phyloP scores from a whole-genome alignment of 148 eudicot genomes.

The Chenopodium suecicum region DNA sequence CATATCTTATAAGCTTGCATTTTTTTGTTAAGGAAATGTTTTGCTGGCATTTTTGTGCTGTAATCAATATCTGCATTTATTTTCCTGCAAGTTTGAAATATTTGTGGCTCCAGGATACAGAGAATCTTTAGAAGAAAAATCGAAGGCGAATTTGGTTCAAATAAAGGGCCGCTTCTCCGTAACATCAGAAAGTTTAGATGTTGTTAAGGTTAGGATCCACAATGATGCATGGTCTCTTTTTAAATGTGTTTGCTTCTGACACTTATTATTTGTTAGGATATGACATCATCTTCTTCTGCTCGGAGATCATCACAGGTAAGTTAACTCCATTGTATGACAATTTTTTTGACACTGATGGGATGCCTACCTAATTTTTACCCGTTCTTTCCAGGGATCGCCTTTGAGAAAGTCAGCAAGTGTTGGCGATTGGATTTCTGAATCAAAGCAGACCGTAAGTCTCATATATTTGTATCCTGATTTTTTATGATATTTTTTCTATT shows the following conservation, averaged over 20 bases:
- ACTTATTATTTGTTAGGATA: constrained; percentile 52
- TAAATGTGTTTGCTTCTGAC: constrained; percentile 33
- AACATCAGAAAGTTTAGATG: constrained; percentile 92
- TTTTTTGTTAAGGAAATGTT: neutral
- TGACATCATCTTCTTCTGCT: constrained; percentile 53
- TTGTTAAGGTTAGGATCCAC: constrained; percentile 61
- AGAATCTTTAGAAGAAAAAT: constrained; percentile 87
- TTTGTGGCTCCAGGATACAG: constrained; percentile 51
- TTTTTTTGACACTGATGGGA: constrained; percentile 3
- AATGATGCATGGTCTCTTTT: neutral
- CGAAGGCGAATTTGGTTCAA: constrained; percentile 88
- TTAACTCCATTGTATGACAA: constrained; percentile 4
- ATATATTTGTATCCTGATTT: constrained; percentile 6
- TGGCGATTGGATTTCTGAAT: constrained; percentile 77
- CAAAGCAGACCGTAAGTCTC: constrained; percentile 69
- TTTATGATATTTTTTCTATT: neutral
- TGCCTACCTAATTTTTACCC: constrained; percentile 30
- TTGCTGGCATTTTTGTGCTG: constrained; percentile 5
- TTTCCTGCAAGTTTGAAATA: neutral
- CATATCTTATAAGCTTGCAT: constrained; percentile 1
- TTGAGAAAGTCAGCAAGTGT: constrained; percentile 92
- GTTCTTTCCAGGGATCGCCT: constrained; percentile 60
- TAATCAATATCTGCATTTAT: neutral
- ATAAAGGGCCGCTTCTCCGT: constrained; percentile 95
- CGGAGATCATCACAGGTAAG: constrained; percentile 66